Evolutionary conservation across 2,329 filamentous ascomycete genomes (phyloP).

Genomic region (Bipolaris gigantea): DNA sequence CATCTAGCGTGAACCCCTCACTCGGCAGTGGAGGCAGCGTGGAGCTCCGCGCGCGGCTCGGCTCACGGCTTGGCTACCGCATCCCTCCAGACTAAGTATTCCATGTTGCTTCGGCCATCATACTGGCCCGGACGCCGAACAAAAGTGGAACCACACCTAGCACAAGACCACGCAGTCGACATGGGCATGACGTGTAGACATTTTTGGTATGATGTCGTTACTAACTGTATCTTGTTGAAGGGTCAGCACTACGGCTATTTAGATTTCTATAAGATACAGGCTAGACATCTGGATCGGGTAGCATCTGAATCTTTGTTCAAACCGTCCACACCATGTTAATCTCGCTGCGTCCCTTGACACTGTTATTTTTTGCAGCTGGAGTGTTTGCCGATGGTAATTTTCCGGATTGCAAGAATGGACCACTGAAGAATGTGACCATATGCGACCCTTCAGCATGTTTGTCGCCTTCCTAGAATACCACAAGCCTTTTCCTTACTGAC

Average conservation of each 20-base stretch:
- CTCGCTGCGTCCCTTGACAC: constrained; percentile 9
- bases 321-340: constrained; percentile 14
- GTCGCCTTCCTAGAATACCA: background rate
- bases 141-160: constrained; percentile 8
- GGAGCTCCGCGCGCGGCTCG: constrained; percentile 24
- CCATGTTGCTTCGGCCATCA: constrained; percentile 14
- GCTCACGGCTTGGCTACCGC: constrained; percentile 8
- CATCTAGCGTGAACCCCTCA: constrained; percentile 23
- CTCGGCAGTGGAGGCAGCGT: background rate
- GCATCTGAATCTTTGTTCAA: background rate
- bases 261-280: constrained; percentile 16
- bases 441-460: constrained; percentile 52
- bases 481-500: background rate
- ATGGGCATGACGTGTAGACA: constrained; percentile 18
- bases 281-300: background rate
- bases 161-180: constrained; percentile 3
- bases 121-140: constrained; percentile 4
- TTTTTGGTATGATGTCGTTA: constrained; percentile 7
- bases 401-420: constrained; percentile 57
- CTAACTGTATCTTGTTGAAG: background rate
- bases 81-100: constrained; percentile 8
- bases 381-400: constrained; percentile 38
- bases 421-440: constrained; percentile 54
- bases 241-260: constrained; percentile 22
- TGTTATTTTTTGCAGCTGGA: constrained; percentile 15